Evolutionary conservation across 345 rosid species (phyloP), one percentile per base, ranked within the genome.

Genomic region (Diplotaxis tenuifolia): DNA sequence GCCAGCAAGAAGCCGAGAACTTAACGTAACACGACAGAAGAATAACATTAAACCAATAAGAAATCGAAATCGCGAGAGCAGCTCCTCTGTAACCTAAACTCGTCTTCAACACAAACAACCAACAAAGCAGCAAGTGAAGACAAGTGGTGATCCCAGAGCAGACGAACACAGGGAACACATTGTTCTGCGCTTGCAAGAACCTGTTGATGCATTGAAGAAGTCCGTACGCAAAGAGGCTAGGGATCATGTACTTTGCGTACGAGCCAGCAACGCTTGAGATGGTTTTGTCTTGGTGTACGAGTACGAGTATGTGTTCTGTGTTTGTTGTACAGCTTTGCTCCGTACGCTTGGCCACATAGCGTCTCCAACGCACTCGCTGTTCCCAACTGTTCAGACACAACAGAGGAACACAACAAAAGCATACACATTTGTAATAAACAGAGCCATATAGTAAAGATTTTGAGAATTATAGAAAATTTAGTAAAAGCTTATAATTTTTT

Each of bases 21-120:
- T 75, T 68, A 36, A 82, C 60, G 27, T 82, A 82, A 31, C 59
- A 38, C 2, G 73, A 72, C 19, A 81, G 58, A 10, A 78, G n/a
- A 27, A 75, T 34, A 15, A 77, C 77, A 53, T 77, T 75, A 4
- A 75, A 59, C 87, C 83, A 81, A 11, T 73, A 71, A 1, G 91
- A 85, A 6, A 82, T 56, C 4, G 82, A 66, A 5, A 65, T 73
- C 0, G 89, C 86, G 23, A 81, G n/a, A 3, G 92, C 87, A 69
- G 86, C 89, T 9, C 91, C 89, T 74, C 59, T 83, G 55, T 14
- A 71, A n/a, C 87, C 86, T 21, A 85, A 79, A 11, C 81, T 79
- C 10, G 77, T 55, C 53, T 65, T 79, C 16, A 73, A 81, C 11
- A 87, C 85, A 31, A 85, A 74, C 34, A 58, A 0, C 91, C 89